These are phyloP conservation scores for Basidiobolus meristosporus DNA, from an alignment of 371 early-diverging fungal species.

Conservation along the genomic window DNA sequence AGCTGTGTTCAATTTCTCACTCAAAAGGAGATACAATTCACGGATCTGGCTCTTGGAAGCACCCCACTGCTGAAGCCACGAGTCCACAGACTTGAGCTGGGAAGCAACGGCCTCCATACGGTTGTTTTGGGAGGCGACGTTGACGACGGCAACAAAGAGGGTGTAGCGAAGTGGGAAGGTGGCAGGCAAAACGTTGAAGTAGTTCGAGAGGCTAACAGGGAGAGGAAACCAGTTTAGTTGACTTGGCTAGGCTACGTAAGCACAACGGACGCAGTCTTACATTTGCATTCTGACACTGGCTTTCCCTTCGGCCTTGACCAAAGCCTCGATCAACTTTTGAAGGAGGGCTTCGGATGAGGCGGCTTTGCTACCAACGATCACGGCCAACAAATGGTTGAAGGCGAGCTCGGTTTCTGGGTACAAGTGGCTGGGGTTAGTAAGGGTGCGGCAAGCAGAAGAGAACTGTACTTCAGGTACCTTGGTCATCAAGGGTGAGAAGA, in stretches of 20 bases:
- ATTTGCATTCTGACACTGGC: conserved; percentile 36
- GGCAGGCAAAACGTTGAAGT: conserved; percentile 54
- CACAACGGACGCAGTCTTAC: conserved; percentile 11
- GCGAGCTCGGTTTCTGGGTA: conserved; percentile 53
- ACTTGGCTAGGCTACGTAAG: not conserved
- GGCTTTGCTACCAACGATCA: conserved; percentile 9
- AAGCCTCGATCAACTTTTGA: conserved; percentile 22
- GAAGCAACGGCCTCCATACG: conserved; percentile 47
- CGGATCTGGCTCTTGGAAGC: conserved; percentile 28
- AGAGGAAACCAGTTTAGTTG: conserved; percentile 2
- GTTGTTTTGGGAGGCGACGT: conserved; percentile 45
- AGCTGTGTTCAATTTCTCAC: conserved; percentile 34
- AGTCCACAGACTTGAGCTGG: conserved; percentile 38
- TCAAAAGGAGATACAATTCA: conserved; percentile 35
- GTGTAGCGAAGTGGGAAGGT: conserved; percentile 40
- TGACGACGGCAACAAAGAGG: conserved; percentile 54
- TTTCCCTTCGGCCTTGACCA: conserved; percentile 25
- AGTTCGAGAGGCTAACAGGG: conserved; percentile 47
- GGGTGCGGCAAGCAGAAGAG: conserved; percentile 1
- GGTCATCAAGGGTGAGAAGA: conserved; percentile 1
- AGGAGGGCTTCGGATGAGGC: conserved; percentile 16
- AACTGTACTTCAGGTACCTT: conserved; percentile 1
- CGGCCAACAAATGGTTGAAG: conserved; percentile 49
- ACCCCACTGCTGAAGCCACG: conserved; percentile 61
- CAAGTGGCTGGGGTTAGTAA: too few species aligned